These are phyloP conservation scores for Talaromyces nanjingensis DNA, from an alignment of 495 filamentous ascomycete genomes.

Conservation along the genomic window DNA sequence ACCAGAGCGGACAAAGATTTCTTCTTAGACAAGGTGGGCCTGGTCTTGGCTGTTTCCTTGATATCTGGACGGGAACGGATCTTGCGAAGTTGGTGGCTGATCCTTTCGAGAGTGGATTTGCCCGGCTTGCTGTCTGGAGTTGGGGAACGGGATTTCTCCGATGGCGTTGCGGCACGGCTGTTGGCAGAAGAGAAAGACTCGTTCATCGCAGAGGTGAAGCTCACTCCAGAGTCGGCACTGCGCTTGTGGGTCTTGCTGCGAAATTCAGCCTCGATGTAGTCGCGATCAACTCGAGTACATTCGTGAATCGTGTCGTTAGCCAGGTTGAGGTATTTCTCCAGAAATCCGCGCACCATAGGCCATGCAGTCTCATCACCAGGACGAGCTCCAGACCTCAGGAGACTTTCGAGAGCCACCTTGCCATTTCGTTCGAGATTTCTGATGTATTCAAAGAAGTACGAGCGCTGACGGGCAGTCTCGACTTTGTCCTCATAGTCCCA, in stretches of 20 bases:
- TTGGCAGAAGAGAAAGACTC: slow-evolving; percentile 24
- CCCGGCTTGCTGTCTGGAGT: slow-evolving; percentile 15
- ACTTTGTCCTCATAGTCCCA: slow-evolving; percentile 43
- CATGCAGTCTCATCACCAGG: slow-evolving; percentile 50
- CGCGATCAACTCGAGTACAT: slow-evolving; percentile 43
- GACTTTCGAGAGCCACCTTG: slow-evolving; percentile 43
- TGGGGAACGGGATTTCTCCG: slow-evolving; percentile 41
- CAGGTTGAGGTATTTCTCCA: slow-evolving; percentile 55
- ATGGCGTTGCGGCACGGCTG: slow-evolving; percentile 21
- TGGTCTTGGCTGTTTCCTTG: slow-evolving; percentile 20
- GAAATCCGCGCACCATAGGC: slow-evolving; percentile 42
- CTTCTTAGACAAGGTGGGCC: slow-evolving; percentile 31
- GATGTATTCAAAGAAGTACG: slow-evolving; percentile 63
- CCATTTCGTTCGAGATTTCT: slow-evolving; percentile 53
- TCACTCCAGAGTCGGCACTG: slow-evolving; percentile 60
- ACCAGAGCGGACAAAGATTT: slow-evolving; percentile 36
- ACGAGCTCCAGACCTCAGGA: slow-evolving; percentile 47
- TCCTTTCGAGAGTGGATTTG: slow-evolving; percentile 46
- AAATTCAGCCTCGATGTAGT: slow-evolving; percentile 30
- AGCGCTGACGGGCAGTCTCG: slow-evolving; percentile 51
- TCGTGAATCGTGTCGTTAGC: slow-evolving; percentile 58
- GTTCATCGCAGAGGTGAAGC: slow-evolving; percentile 37
- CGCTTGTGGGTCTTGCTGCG: slow-evolving; percentile 31
- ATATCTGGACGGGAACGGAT: slow-evolving; percentile 26
- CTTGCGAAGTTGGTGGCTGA: slow-evolving; percentile 50